Conservation (phyloP, 345 rosid species). For the Pseudoturritis turrita region DNA sequence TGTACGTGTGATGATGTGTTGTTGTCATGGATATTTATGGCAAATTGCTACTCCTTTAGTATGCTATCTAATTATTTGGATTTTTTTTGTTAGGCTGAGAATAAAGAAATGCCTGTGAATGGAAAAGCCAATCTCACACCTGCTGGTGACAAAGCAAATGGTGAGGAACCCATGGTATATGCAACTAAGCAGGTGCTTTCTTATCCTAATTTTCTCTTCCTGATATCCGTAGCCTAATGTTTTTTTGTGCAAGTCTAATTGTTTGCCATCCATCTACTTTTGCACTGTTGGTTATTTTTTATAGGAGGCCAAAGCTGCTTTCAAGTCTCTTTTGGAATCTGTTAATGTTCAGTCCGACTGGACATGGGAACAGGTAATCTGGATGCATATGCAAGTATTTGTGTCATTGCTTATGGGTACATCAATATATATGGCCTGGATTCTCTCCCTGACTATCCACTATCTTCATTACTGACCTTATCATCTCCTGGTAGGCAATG, state of each 20-base stretch:
- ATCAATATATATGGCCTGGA: not conserved
- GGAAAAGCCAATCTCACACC: conserved; percentile 54
- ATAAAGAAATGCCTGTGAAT: conserved; percentile 45
- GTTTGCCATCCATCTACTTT: not conserved
- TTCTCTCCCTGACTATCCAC: conserved; percentile 7
- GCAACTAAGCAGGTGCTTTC: conserved; percentile 74
- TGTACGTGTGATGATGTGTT: not conserved
- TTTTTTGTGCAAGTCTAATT: conserved; percentile 2
- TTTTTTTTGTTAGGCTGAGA: conserved; percentile 48
- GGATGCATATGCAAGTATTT: conserved; percentile 6
- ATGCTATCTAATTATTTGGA: conserved; percentile 1
- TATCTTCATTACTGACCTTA: conserved; percentile 24
- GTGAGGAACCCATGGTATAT: conserved; percentile 74
- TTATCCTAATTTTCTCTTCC: not conserved
- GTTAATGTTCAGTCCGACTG: conserved; percentile 87
- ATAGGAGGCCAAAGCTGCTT: conserved; percentile 97
- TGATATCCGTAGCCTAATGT: not conserved
- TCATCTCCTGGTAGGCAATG: conserved; percentile 52
- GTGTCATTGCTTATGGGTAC: not conserved
- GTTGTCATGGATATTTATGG: not conserved
- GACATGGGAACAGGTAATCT: conserved; percentile 97
- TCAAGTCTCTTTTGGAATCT: conserved; percentile 87
- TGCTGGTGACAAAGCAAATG: conserved; percentile 58
- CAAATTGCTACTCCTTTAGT: not conserved
- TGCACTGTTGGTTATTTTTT: conserved; percentile 5